Evolutionary conservation across 78 protist genomes (phyloP).

Genomic region (Tieghemostelium lacteum): DNA sequence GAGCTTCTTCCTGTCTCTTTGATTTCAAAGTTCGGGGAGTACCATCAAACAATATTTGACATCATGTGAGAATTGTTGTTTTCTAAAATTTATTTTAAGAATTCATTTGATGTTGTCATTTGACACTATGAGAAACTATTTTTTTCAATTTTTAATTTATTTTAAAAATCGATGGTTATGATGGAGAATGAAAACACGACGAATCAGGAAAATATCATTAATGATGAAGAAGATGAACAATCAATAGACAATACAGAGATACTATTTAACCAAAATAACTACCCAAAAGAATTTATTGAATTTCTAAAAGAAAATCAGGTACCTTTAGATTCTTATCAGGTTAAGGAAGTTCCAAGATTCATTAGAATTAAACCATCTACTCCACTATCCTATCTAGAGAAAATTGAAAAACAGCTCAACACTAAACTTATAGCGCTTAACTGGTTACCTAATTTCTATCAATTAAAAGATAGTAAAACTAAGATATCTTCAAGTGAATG

Average conservation of each 20-base stretch:
- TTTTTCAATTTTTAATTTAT: too few relatives aligned
- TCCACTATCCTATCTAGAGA: background rate
- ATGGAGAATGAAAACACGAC: too few relatives aligned
- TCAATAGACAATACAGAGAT: background rate
- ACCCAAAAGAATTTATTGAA: conserved; percentile 65
- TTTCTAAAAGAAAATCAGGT: conserved; percentile 44
- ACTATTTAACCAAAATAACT: conserved; percentile 8
- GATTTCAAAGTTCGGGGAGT: too few relatives aligned
- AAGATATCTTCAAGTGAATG: conserved; percentile 35
- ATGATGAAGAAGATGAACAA: conserved; percentile 53
- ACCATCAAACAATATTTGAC: too few relatives aligned
- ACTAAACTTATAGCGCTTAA: conserved; percentile 5
- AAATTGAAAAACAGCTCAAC: conserved; percentile 21
- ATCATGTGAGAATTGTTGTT: too few relatives aligned
- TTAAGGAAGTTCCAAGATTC: conserved; percentile 42
- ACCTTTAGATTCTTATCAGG: conserved; percentile 63
- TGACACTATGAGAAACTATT: too few relatives aligned
- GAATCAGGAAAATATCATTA: background rate
- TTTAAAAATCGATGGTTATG: too few relatives aligned
- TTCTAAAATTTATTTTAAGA: too few relatives aligned
- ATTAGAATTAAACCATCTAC: conserved; percentile 26
- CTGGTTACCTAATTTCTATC: conserved; percentile 61
- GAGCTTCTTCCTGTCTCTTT: too few relatives aligned
- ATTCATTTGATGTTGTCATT: too few relatives aligned
- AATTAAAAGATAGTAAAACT: background rate